Evolutionary conservation across 2,329 filamentous ascomycete genomes (phyloP).

Genomic region (Elsinoe batatas): DNA sequence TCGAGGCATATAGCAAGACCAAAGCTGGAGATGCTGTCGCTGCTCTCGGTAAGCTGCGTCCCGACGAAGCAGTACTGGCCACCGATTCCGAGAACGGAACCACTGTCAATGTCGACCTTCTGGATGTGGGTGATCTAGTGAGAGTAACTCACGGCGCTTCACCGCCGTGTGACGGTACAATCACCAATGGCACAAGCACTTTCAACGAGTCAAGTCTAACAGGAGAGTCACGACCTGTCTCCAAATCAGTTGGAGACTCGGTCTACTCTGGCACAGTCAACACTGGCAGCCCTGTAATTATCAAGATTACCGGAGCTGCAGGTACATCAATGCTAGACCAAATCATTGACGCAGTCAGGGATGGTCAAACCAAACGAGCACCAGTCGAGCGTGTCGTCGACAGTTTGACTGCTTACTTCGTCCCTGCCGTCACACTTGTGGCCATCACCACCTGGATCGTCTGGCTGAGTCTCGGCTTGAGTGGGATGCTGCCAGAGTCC

Average conservation of each 20-base stretch:
- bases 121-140: constrained; percentile 49
- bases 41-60: constrained; percentile 65
- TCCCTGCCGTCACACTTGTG: constrained; percentile 59
- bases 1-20: constrained; percentile 86
- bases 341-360: constrained; percentile 65
- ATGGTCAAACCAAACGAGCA: constrained; percentile 65
- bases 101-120: constrained; percentile 53
- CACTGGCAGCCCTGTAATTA: constrained; percentile 51
- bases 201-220: constrained; percentile 92
- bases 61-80: constrained; percentile 64
- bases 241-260: constrained; percentile 52
- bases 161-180: constrained; percentile 68
- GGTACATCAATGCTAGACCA: constrained; percentile 70
- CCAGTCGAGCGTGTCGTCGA: constrained; percentile 69
- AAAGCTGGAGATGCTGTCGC: constrained; percentile 81
- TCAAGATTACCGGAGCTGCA: constrained; percentile 53
- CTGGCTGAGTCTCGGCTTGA: constrained; percentile 58
- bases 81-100: constrained; percentile 31
- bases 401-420: constrained; percentile 64
- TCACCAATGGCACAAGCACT: constrained; percentile 47
- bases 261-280: constrained; percentile 70
- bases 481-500: constrained; percentile 45
- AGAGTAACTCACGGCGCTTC: constrained; percentile 69
- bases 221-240: constrained; percentile 60
- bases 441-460: constrained; percentile 62